Conservation (phyloP, 2,329 filamentous ascomycete genomes). For the Fonsecaea pugnacius region DNA sequence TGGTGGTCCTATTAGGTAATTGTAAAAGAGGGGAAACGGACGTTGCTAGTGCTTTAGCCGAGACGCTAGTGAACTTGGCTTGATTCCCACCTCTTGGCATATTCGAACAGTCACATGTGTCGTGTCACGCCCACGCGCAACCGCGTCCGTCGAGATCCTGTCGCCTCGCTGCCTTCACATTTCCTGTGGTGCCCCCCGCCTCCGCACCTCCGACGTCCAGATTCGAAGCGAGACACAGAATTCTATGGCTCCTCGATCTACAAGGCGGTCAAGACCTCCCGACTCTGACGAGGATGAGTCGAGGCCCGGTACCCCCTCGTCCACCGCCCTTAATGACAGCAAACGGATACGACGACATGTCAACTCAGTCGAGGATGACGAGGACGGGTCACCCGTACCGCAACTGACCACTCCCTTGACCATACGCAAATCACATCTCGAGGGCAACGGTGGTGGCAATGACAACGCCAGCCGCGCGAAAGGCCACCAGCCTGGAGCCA, state of each 20-base stretch:
- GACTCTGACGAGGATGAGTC: conserved; percentile 36
- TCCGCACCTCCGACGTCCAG: neutral
- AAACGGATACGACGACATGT: conserved; percentile 34
- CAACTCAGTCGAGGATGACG: conserved; percentile 28
- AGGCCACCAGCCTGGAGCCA: conserved; percentile 72
- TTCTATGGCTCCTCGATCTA: conserved; percentile 27
- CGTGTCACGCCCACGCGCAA: neutral
- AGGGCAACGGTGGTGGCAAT: neutral
- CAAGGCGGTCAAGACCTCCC: conserved; percentile 30
- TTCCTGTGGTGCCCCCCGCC: neutral
- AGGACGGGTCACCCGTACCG: conserved; percentile 12
- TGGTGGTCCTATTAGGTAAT: too few relatives aligned
- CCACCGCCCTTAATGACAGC: conserved; percentile 35
- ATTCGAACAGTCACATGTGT: neutral
- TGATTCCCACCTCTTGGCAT: too few relatives aligned
- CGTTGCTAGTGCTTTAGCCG: too few relatives aligned
- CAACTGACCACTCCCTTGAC: neutral
- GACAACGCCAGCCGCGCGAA: neutral
- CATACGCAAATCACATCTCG: conserved; percentile 3
- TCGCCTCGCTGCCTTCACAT: neutral
- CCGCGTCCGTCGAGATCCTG: neutral
- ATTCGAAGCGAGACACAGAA: neutral
- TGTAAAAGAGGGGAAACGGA: too few relatives aligned
- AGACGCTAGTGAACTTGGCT: too few relatives aligned
- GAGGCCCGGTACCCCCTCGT: conserved; percentile 35